phyloP scores from a whole-genome alignment of 1,284 basidiomycete genomes.

The Schizopora paradoxa region DNA sequence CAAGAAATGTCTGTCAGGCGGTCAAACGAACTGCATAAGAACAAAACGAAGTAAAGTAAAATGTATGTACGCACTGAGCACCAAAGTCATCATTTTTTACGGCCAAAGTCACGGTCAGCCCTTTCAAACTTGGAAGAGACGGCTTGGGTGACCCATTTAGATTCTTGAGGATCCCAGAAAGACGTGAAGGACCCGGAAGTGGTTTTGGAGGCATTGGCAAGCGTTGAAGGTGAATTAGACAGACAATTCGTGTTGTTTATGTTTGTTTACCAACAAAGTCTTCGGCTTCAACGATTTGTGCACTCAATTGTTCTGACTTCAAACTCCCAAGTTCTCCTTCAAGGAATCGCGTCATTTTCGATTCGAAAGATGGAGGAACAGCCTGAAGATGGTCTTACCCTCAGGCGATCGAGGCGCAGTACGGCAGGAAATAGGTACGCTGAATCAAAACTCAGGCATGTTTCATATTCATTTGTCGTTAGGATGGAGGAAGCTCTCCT shows the following conservation, averaged over 20 bases:
- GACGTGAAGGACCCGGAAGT: conserved; percentile 46
- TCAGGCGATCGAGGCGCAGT: conserved; percentile 56
- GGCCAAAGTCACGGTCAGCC: conserved; percentile 53
- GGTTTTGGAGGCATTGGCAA: conserved; percentile 38
- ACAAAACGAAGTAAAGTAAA: background rate
- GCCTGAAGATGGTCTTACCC: conserved; percentile 50
- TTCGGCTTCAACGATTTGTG: too few species aligned
- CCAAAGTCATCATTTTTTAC: conserved; percentile 68
- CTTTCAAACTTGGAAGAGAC: conserved; percentile 44
- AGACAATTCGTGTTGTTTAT: too few species aligned
- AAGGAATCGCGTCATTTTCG: conserved; percentile 22
- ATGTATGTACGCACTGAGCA: conserved; percentile 56
- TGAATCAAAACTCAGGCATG: background rate
- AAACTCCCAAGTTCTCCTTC: background rate
- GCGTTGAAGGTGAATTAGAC: background rate
- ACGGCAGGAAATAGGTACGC: conserved; percentile 69
- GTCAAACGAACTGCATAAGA: background rate
- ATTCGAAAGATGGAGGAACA: conserved; percentile 14
- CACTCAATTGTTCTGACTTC: background rate
- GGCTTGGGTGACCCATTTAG: conserved; percentile 54
- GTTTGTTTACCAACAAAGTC: too few species aligned
- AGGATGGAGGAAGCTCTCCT: conserved; percentile 74
- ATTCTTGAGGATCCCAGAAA: conserved; percentile 47
- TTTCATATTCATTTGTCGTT: conserved; percentile 14
- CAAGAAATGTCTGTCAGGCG: conserved; percentile 55